These are phyloP conservation scores for Populus tomentosa DNA, from an alignment of 441 rosid genomes.

Conservation along the genomic window DNA sequence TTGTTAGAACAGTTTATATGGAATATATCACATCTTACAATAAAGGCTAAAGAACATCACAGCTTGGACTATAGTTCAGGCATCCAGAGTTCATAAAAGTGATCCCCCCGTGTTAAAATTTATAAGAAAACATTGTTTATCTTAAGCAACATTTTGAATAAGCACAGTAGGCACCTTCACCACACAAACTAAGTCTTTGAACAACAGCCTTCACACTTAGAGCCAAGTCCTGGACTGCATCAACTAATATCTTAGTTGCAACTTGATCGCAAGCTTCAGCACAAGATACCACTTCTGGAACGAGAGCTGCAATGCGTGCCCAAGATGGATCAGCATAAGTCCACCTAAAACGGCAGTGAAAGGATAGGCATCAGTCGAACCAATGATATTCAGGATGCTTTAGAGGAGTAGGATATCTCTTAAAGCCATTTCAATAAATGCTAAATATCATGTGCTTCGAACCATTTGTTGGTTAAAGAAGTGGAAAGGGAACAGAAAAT, in stretches of 20 bases:
- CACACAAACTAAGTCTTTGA: slow-evolving; percentile 50
- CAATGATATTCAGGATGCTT: not conserved
- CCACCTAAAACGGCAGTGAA: slow-evolving; percentile 42
- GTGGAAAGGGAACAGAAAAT: not conserved
- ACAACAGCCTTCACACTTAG: slow-evolving; percentile 64
- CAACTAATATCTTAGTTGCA: slow-evolving; percentile 49
- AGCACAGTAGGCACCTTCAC: slow-evolving; percentile 37
- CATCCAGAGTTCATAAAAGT: not conserved
- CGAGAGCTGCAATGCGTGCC: slow-evolving; percentile 68
- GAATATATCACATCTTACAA: not conserved
- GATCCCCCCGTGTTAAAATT: not conserved
- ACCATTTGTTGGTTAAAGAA: not conserved
- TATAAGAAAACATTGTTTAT: not conserved
- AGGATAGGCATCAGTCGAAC: slow-evolving; percentile 2
- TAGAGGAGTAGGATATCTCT: not conserved
- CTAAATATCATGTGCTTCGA: not conserved
- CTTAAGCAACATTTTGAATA: not conserved
- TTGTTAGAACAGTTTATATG: not conserved
- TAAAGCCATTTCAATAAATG: not conserved
- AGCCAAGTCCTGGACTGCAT: slow-evolving; percentile 57
- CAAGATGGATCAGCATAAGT: slow-evolving; percentile 65
- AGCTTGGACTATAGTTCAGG: not conserved
- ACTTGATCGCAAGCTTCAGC: slow-evolving; percentile 66
- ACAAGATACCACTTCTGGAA: slow-evolving; percentile 61
- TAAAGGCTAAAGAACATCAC: not conserved